A percentile compares a stretch with the other conserved stretches of the same genome.
These are phyloP conservation scores for Vitis hybrid DNA, from an alignment of 177 flowering plant species.

Conservation along the genomic window DNA sequence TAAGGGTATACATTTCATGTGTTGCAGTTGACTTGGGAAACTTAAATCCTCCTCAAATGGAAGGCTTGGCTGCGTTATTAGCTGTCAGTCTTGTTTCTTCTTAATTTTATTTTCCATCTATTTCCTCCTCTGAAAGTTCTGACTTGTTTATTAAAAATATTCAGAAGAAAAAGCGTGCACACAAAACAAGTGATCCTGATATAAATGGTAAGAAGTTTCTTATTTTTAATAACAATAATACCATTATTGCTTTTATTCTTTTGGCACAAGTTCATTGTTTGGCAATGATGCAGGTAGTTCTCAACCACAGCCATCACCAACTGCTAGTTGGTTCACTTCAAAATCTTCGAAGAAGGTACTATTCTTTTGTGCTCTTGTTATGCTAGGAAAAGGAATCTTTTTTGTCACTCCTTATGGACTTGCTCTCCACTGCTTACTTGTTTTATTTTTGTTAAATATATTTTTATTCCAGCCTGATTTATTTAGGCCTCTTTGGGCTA, in stretches of 20 bases:
- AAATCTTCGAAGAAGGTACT: constrained; percentile 77
- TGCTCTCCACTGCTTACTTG: no score
- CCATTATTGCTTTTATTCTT: background rate
- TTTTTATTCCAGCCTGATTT: no score
- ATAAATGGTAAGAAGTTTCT: constrained; percentile 44
- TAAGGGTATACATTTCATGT: background rate
- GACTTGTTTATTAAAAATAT: background rate
- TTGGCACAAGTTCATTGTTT: constrained; percentile 7
- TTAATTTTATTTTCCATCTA: background rate
- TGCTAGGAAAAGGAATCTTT: background rate
- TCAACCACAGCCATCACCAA: constrained; percentile 37
- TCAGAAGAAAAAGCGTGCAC: constrained; percentile 46
- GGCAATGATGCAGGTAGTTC: constrained; percentile 45
- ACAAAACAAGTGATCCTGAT: constrained; percentile 45
- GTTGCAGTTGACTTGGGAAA: constrained; percentile 55
- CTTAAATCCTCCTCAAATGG: constrained; percentile 50
- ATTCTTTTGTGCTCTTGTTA: background rate
- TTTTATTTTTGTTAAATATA: no score
- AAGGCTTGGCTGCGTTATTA: constrained; percentile 45
- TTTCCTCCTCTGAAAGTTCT: background rate
- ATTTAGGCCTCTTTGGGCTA: no score
- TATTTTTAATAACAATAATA: background rate
- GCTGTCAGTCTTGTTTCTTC: constrained; percentile 32
- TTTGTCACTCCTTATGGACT: background rate
- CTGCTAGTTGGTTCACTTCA: constrained; percentile 78